Percentiles rank a stretch among this genome's conserved stretches.
Conservation (phyloP, 805 yeast genomes). For the Pichia nanzhaoensis region DNA sequence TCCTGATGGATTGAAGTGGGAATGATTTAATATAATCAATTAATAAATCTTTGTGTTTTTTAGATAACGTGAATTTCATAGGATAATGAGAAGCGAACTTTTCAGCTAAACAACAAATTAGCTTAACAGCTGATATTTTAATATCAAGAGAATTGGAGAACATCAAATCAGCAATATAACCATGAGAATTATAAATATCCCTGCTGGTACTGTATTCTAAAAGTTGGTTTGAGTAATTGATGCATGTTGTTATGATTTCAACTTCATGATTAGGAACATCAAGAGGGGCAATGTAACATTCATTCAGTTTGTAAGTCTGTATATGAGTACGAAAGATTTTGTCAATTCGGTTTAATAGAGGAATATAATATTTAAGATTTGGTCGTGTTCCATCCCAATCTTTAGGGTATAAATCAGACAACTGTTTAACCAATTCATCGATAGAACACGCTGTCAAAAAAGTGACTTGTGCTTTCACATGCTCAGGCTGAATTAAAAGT, state of each 20-base stretch:
- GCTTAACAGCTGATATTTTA: conserved; percentile 49
- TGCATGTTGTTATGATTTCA: conserved; percentile 40
- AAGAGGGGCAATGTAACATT: conserved; percentile 40
- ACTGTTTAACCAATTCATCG: conserved; percentile 18
- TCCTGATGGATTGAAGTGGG: conserved; percentile 33
- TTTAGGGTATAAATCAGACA: conserved; percentile 17
- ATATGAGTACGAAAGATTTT: conserved; percentile 50
- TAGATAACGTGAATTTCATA: conserved; percentile 38
- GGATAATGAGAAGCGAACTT: conserved; percentile 44
- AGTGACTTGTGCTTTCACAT: conserved; percentile 15
- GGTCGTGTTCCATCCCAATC: conserved; percentile 31
- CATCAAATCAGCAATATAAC: conserved; percentile 51
- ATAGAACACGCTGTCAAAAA: conserved; percentile 15
- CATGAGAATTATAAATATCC: conserved; percentile 59
- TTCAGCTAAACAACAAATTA: conserved; percentile 50
- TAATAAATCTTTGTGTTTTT: conserved; percentile 38
- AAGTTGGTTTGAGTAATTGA: conserved; percentile 55
- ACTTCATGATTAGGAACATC: conserved; percentile 43
- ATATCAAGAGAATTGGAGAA: conserved; percentile 55
- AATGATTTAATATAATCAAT: conserved; percentile 42
- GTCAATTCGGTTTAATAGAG: conserved; percentile 71
- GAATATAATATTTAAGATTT: conserved; percentile 68
- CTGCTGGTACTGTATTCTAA: conserved; percentile 66
- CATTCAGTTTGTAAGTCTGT: conserved; percentile 45
- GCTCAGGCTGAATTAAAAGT: conserved; percentile 13